Evolutionary conservation across 1,284 basidiomycete species (phyloP).

Genomic region (Ganoderma lucidum): DNA sequence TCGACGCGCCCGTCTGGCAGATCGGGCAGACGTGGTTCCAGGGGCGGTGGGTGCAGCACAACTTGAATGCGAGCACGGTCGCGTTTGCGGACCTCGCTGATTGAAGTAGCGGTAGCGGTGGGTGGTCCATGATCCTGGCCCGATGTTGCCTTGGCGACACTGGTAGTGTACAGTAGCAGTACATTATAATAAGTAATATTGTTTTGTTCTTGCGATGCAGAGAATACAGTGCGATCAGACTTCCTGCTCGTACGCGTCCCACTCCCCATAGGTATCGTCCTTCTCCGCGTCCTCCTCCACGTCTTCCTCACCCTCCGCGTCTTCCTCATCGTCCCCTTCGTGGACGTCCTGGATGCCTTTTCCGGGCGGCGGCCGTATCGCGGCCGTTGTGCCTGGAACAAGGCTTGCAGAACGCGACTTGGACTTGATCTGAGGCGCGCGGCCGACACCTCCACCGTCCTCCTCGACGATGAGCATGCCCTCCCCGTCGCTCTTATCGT

Average conservation of each 20-base stretch:
- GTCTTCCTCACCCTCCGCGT: conserved; percentile 38
- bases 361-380: conserved; percentile 19
- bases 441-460: conserved; percentile 48
- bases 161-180: background rate
- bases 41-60: conserved; percentile 31
- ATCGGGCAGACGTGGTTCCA: conserved; percentile 34
- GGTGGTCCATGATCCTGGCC: background rate
- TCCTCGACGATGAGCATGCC: conserved; percentile 56
- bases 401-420: conserved; percentile 32
- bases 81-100: conserved; percentile 25
- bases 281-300: conserved; percentile 45
- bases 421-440: conserved; percentile 28
- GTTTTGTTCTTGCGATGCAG: background rate
- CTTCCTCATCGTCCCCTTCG: conserved; percentile 35
- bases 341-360: conserved; percentile 28
- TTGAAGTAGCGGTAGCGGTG: background rate
- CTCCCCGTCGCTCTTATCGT: conserved; percentile 63
- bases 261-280: conserved; percentile 47
- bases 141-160: background rate
- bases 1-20: conserved; percentile 21
- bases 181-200: too few species aligned
- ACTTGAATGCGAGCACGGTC: conserved; percentile 26
- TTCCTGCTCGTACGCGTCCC: conserved; percentile 55
- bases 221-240: conserved; percentile 38
- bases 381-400: conserved; percentile 15